A percentile compares a stretch with the other conserved stretches of the same genome.
phyloP scores from a whole-genome alignment of 208 protist genomes.

The Jaenimonas drosophilae region DNA sequence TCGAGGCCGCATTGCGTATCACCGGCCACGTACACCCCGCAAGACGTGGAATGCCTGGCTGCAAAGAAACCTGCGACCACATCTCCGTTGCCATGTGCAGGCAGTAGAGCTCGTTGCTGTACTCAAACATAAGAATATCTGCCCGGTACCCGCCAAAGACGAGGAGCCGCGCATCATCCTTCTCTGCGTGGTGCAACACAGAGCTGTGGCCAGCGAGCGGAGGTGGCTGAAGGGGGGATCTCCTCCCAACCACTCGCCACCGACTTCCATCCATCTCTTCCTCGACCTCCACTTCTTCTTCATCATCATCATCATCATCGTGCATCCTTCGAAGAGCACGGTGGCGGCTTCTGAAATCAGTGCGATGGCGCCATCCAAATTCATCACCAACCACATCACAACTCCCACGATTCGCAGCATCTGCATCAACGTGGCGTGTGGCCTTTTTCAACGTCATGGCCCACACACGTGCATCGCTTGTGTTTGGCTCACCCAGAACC shows the following conservation, averaged over 20 bases:
- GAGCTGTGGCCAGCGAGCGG: not conserved
- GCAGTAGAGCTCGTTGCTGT: not conserved
- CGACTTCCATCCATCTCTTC: not conserved
- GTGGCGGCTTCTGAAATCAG: not conserved
- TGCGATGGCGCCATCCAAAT: not conserved
- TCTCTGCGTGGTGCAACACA: not conserved
- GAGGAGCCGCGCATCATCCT: constrained; percentile 1
- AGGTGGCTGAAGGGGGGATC: constrained; percentile 1
- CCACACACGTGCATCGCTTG: constrained; percentile 11
- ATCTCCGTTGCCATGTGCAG: constrained; percentile 2
- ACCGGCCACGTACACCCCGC: too few relatives aligned
- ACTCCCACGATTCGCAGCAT: not conserved
- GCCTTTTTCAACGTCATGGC: constrained; percentile 31
- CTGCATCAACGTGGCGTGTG: not conserved
- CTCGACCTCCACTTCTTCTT: not conserved
- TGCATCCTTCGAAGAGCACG: not conserved
- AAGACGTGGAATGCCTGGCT: too few relatives aligned
- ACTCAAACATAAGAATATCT: too few relatives aligned
- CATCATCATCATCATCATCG: not conserved
- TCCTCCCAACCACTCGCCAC: constrained; percentile 7
- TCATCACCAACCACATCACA: not conserved
- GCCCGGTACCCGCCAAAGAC: too few relatives aligned
- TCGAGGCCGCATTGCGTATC: too few relatives aligned
- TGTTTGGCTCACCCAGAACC: constrained; percentile 37
- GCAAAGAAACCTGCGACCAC: constrained; percentile 9